A percentile compares a stretch with the other conserved stretches of the same genome.
Evolutionary conservation across 2,329 filamentous ascomycete species (phyloP).

Genomic region (Byssothecium circinans): DNA sequence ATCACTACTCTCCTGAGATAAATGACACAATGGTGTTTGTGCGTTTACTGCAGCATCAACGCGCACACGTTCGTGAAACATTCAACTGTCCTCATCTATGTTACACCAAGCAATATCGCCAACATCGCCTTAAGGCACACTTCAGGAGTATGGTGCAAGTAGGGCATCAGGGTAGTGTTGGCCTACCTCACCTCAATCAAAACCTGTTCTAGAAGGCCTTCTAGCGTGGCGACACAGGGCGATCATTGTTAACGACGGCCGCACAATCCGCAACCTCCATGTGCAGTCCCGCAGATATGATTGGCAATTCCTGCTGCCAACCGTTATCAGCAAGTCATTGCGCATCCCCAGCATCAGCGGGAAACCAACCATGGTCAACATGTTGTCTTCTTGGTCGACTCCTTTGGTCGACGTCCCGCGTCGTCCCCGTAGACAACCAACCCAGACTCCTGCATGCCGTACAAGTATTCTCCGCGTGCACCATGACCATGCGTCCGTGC

Average conservation of each 20-base stretch:
- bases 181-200: conserved; percentile 18
- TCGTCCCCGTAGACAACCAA: conserved; percentile 1
- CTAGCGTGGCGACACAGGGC: conserved; percentile 28
- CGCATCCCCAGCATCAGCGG: not conserved
- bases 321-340: not conserved
- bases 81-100: conserved; percentile 6
- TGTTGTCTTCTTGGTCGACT: not conserved
- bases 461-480: conserved; percentile 22
- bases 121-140: not conserved
- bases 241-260: conserved; percentile 20
- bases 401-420: conserved; percentile 1
- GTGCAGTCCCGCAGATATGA: conserved; percentile 17
- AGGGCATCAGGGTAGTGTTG: conserved; percentile 7
- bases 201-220: conserved; percentile 30
- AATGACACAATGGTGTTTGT: conserved; percentile 14
- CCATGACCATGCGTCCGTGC: conserved; percentile 17
- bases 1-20: conserved; percentile 13
- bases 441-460: conserved; percentile 2
- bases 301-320: conserved; percentile 3
- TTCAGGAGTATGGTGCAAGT: conserved; percentile 3
- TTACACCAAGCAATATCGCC: conserved; percentile 11
- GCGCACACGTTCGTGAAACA: conserved; percentile 12
- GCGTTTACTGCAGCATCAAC: conserved; percentile 25
- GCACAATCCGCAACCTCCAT: conserved; percentile 6
- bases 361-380: not conserved